A percentile compares a stretch with the other conserved stretches of the same genome.
Conservation (phyloP, 1,284 basidiomycete genomes). For the Irpex rosettiformis region DNA sequence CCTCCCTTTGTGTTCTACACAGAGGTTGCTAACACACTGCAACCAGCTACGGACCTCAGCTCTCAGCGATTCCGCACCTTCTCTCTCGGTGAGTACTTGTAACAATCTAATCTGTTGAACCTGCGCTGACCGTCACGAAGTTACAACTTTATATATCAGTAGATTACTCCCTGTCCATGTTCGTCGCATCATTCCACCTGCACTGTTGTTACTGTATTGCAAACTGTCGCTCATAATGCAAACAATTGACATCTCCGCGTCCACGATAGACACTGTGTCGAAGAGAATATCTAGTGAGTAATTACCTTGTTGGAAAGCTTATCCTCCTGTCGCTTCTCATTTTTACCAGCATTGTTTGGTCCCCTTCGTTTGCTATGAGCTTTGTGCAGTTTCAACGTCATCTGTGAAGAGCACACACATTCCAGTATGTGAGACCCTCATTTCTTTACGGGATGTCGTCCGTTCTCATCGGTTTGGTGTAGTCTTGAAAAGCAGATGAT, state of each 20-base stretch:
- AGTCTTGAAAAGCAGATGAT: neutral
- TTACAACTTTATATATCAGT: slow-evolving; percentile 23
- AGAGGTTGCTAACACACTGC: slow-evolving; percentile 3
- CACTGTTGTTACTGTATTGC: neutral
- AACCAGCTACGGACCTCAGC: slow-evolving; percentile 79
- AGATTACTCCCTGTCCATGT: slow-evolving; percentile 4
- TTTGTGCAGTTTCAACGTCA: no score
- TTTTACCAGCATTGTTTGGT: no score
- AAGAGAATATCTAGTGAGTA: no score
- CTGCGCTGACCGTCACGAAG: slow-evolving; percentile 2
- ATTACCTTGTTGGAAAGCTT: no score
- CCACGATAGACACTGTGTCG: neutral
- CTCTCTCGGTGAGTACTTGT: slow-evolving; percentile 69
- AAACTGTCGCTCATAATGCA: neutral
- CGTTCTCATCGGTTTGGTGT: neutral
- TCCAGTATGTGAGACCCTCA: neutral
- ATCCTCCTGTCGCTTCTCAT: no score
- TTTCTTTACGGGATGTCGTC: neutral
- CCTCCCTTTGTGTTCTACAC: slow-evolving; percentile 3
- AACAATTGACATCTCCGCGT: neutral
- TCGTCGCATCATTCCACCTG: neutral
- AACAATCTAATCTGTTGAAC: neutral
- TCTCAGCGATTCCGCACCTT: slow-evolving; percentile 92
- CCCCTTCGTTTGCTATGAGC: no score
- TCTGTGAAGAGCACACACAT: no score